phyloP scores from a whole-genome alignment of 2,329 filamentous ascomycete genomes.

The Clarireedia homoeocarpa region DNA sequence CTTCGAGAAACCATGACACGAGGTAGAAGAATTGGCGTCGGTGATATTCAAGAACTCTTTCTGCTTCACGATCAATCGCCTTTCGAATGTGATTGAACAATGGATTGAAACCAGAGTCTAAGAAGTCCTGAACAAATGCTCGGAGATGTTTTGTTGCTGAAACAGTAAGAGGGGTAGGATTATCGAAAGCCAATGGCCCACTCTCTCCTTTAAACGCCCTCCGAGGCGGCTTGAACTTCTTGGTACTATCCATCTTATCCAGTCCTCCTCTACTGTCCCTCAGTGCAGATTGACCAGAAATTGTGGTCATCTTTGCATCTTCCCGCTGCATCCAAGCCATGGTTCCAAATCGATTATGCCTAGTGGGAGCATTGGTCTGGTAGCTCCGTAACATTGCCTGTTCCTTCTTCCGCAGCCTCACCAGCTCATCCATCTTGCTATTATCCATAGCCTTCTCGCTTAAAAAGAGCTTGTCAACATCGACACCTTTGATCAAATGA shows the following conservation, averaged over 20 bases:
- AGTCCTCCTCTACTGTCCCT: constrained; percentile 64
- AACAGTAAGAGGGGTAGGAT: constrained; percentile 59
- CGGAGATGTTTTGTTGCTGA: constrained; percentile 71
- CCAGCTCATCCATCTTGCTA: constrained; percentile 65
- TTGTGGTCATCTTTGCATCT: constrained; percentile 73
- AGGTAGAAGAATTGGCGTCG: constrained; percentile 86
- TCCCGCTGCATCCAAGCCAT: constrained; percentile 95
- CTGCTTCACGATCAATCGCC: constrained; percentile 81
- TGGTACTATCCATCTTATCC: constrained; percentile 82
- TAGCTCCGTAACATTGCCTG: constrained; percentile 72
- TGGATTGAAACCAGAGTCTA: constrained; percentile 93
- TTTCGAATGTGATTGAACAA: constrained; percentile 78
- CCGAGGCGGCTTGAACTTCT: constrained; percentile 81
- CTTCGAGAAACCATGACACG: constrained; percentile 85
- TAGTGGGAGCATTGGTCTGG: constrained; percentile 69
- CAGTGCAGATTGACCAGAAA: constrained; percentile 83
- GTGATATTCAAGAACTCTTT: constrained; percentile 71
- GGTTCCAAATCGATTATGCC: constrained; percentile 91
- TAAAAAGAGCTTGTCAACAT: constrained; percentile 79
- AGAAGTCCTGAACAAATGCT: constrained; percentile 81
- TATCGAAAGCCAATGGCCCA: constrained; percentile 68
- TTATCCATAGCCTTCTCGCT: constrained; percentile 63
- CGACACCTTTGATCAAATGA: constrained; percentile 83
- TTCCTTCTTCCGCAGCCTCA: constrained; percentile 71
- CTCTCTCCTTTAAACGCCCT: constrained; percentile 52